Conservation (phyloP, 1,139 yeast species). For the Candida mesenterica region DNA sequence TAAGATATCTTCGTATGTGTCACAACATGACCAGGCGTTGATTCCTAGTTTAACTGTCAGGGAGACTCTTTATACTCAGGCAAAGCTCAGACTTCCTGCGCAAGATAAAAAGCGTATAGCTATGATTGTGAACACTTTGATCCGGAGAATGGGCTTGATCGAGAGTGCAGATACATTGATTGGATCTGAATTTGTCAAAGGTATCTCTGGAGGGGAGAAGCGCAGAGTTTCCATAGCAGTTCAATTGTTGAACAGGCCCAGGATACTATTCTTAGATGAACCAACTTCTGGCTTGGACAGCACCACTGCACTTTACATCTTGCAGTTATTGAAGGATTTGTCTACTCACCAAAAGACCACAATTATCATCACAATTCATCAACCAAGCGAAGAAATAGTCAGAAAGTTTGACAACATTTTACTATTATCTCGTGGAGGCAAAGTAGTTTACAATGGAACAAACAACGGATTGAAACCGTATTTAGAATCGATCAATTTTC, state of each 20-base stretch:
- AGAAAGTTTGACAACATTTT: slow-evolving; percentile 19
- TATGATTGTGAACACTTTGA: slow-evolving; percentile 14
- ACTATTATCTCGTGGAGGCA: slow-evolving; percentile 24
- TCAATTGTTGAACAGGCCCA: slow-evolving; percentile 24
- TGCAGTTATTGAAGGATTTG: slow-evolving; percentile 17
- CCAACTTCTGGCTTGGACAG: slow-evolving; percentile 28
- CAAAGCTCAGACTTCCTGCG: slow-evolving; percentile 22
- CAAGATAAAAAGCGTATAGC: slow-evolving; percentile 19
- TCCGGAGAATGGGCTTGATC: slow-evolving; percentile 21
- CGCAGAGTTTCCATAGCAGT: slow-evolving; percentile 26
- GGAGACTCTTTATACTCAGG: slow-evolving; percentile 26
- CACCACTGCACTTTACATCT: slow-evolving; percentile 20
- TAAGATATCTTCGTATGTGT: slow-evolving; percentile 21
- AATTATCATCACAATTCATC: slow-evolving; percentile 24
- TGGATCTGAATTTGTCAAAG: slow-evolving; percentile 21
- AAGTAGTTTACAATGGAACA: slow-evolving; percentile 21
- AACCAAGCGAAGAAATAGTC: slow-evolving; percentile 24
- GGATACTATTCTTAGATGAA: slow-evolving; percentile 25
- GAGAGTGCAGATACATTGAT: slow-evolving; percentile 27
- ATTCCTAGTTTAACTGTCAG: slow-evolving; percentile 24
- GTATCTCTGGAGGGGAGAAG: slow-evolving; percentile 28
- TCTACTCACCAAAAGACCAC: slow-evolving; percentile 21
- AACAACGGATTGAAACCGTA: slow-evolving; percentile 13
- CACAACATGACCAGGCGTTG: slow-evolving; percentile 24
- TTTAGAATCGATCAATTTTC: slow-evolving; percentile 14